These are phyloP conservation scores for Ophiostoma fasciatum DNA, from an alignment of 2,329 filamentous ascomycete genomes.

Conservation along the genomic window DNA sequence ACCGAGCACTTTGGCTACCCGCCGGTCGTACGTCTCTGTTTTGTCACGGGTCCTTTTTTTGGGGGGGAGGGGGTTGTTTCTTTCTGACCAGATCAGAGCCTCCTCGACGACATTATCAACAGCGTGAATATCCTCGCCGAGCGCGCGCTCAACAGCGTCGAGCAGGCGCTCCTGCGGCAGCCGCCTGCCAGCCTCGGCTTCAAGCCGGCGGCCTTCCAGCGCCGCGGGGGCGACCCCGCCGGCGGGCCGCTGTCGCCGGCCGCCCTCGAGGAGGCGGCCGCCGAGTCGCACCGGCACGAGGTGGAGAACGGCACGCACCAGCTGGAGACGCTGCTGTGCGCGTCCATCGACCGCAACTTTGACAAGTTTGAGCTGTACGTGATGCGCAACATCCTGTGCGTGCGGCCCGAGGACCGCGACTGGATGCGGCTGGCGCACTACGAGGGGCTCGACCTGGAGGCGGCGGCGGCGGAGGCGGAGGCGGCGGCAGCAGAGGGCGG, in stretches of 20 bases:
- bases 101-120: constrained; percentile 98
- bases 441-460: constrained; percentile 42
- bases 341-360: constrained; percentile 71
- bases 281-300: constrained; percentile 46
- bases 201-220: constrained; percentile 25
- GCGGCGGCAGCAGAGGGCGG: too few relatives aligned
- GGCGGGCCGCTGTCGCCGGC: constrained; percentile 2
- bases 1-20: constrained; percentile 96
- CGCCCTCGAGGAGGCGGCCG: constrained; percentile 15
- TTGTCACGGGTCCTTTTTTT: background rate
- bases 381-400: constrained; percentile 67
- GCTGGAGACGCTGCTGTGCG: constrained; percentile 67
- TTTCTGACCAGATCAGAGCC: constrained; percentile 39
- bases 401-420: constrained; percentile 51
- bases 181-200: constrained; percentile 74
- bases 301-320: constrained; percentile 81
- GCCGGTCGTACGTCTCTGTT: constrained; percentile 52
- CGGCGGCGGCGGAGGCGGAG: constrained; percentile 7
- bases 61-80: too few relatives aligned
- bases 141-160: constrained; percentile 74
- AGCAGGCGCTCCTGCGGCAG: constrained; percentile 62
- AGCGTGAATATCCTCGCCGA: constrained; percentile 88
- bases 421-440: constrained; percentile 83
- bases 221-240: constrained; percentile 8
- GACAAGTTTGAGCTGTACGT: constrained; percentile 83